A percentile compares a stretch with the other conserved stretches of the same genome.
phyloP scores from a whole-genome alignment of 371 early-diverging fungal genomes.

The Mortierella sp. region DNA sequence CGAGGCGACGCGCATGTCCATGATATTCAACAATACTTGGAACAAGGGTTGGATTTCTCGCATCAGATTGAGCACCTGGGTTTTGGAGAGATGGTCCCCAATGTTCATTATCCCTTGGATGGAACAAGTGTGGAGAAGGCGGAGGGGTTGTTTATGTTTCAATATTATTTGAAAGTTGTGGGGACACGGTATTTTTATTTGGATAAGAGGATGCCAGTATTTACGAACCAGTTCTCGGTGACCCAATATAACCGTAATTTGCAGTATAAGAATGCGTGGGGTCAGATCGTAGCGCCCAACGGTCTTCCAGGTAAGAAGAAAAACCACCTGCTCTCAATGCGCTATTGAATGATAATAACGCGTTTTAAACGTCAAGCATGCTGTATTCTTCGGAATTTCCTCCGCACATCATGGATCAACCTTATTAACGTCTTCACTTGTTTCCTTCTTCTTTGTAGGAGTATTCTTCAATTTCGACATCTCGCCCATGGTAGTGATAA shows the following conservation, averaged over 20 bases:
- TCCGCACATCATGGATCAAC: background rate
- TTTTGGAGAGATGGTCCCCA: conserved; percentile 79
- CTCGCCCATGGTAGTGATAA: conserved; percentile 94
- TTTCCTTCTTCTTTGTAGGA: conserved; percentile 61
- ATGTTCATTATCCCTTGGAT: conserved; percentile 84
- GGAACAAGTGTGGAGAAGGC: conserved; percentile 65
- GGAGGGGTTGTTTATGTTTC: conserved; percentile 70
- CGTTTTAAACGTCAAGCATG: background rate
- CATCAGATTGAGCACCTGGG: conserved; percentile 87
- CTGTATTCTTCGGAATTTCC: too few relatives aligned
- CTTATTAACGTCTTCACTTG: background rate
- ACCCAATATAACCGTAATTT: conserved; percentile 78
- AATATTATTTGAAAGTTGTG: conserved; percentile 95
- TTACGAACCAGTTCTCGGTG: conserved; percentile 94
- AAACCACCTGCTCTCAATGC: background rate
- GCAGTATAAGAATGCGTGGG: conserved; percentile 42
- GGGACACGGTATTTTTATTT: conserved; percentile 82
- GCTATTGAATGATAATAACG: background rate
- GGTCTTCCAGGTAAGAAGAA: conserved; percentile 69
- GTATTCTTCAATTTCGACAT: conserved; percentile 96
- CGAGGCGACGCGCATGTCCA: conserved; percentile 85
- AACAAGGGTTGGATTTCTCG: conserved; percentile 78
- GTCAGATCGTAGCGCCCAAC: conserved; percentile 27
- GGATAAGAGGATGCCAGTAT: conserved; percentile 65
- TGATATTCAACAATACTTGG: conserved; percentile 74